Base-by-base conservation (phyloP, 192 early-diverging fungal species). In the Gamsiella multidivaricata region DNA sequence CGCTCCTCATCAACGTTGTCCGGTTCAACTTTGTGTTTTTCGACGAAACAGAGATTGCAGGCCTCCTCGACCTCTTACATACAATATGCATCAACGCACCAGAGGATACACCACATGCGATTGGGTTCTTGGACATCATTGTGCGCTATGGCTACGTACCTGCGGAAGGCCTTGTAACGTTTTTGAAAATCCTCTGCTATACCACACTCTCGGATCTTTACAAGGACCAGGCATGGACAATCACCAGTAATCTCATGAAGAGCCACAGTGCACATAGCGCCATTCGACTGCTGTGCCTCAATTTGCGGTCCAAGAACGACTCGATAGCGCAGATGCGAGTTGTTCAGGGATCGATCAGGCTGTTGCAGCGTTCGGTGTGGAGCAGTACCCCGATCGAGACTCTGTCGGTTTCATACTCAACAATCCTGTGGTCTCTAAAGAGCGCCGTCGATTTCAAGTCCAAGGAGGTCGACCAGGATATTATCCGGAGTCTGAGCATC, bases 251-350 rank as follows among this genome's bases (percentile, higher is more conserved):
- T 69, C 65, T 92, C 33, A 70, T 91, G 56, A 82, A 81, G 45
- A 89, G 87, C 31, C 90, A 90, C 42, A 86, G 85, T 54, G 88
- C 87, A 0, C 85, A 87, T n/a, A 86, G 76, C 28, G 75, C 87
- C 3, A 86, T 89, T 23, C 69, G 82, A 46, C 81, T 82, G 2
- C 54, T 92, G 18, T 91, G 87, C 60, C 74, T 84, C 28, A 84
- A 86, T 45, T 41, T 90, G 26, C 81, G 74, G n/a, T 57, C 61
- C 0, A 78, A 84, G 29, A 46, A 49, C 42, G 66, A 51, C 18
- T 69, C 62, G 9, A n/a, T 25, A 33, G 41, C 60, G 3, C 70
- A 67, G 31, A 56, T 46, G 17, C 63, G 50, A 6, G 54, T 85
- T 11, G 70, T 82, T 20, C 82, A 85, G 20, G 91, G 91, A 28